Percentiles rank a stretch among this genome's conserved stretches.
Conservation (phyloP, 345 rosid species). For the Zanthoxylum bungeanum region DNA sequence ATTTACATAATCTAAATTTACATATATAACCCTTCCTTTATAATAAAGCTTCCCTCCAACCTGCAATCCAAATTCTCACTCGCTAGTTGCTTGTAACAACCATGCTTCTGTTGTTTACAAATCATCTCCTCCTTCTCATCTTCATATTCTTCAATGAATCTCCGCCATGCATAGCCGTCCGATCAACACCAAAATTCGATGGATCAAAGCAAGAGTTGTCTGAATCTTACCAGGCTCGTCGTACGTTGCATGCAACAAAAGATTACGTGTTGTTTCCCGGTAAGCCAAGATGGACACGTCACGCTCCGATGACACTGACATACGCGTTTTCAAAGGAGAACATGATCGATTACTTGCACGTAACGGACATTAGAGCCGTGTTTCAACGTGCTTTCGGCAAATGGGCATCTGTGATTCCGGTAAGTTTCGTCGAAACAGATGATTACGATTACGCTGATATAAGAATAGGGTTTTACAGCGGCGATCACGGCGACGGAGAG, state of each 20-base stretch:
- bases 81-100: neutral
- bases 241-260: slow-evolving; percentile 25
- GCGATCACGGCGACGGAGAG: slow-evolving; percentile 91
- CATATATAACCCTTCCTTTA: slow-evolving; percentile 25
- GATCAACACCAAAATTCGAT: slow-evolving; percentile 30
- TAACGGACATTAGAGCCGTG: slow-evolving; percentile 32
- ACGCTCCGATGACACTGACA: slow-evolving; percentile 50
- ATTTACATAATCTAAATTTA: slow-evolving; percentile 2
- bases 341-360: slow-evolving; percentile 35
- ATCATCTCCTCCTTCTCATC: slow-evolving; percentile 21
- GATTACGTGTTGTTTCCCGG: slow-evolving; percentile 56
- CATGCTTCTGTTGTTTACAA: slow-evolving; percentile 23
- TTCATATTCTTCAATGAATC: slow-evolving; percentile 22
- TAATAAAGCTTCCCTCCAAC: slow-evolving; percentile 28
- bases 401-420: slow-evolving; percentile 79
- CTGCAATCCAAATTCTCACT: neutral
- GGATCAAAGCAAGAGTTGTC: neutral
- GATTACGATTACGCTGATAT: slow-evolving; percentile 69
- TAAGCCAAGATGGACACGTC: slow-evolving; percentile 63
- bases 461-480: slow-evolving; percentile 68
- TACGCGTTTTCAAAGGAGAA: slow-evolving; percentile 67
- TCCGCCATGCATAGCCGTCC: slow-evolving; percentile 25
- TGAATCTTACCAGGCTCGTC: slow-evolving; percentile 17
- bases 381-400: slow-evolving; percentile 53
- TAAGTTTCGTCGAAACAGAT: slow-evolving; percentile 48